A percentile compares a stretch with the other conserved stretches of the same genome.
These are phyloP conservation scores for Rhodotorula kratochvilovae DNA, from an alignment of 768 basidiomycete genomes.

Conservation along the genomic window DNA sequence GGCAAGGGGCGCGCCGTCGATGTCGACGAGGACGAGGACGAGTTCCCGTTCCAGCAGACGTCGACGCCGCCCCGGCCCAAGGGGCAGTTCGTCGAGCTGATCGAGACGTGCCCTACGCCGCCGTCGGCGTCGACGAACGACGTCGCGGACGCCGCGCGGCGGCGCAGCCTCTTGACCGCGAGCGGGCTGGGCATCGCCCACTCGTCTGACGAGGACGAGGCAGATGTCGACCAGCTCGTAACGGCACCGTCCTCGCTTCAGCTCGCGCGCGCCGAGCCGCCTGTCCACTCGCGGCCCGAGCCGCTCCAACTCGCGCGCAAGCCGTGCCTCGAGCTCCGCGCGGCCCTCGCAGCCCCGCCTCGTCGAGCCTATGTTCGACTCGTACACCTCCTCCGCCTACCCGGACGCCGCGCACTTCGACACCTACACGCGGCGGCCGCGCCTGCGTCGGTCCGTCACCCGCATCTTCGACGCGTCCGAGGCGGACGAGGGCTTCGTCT, in stretches of 20 bases:
- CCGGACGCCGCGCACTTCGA: slow-evolving; percentile 11
- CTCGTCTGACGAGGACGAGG: not conserved
- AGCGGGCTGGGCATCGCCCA: not conserved
- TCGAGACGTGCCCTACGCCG: slow-evolving; percentile 15
- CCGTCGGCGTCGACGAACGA: not conserved
- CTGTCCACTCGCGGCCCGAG: not conserved
- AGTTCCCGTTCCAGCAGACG: not conserved
- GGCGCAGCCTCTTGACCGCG: not conserved
- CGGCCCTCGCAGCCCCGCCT: not conserved
- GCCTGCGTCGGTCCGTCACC: not conserved
- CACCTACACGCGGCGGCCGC: slow-evolving; percentile 5
- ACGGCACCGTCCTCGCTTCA: not conserved
- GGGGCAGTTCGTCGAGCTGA: not conserved
- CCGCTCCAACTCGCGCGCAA: no score
- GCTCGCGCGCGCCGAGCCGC: not conserved
- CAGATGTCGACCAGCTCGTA: not conserved
- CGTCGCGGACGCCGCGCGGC: not conserved
- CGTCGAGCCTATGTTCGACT: not conserved
- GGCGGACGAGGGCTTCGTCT: not conserved
- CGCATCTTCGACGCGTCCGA: not conserved
- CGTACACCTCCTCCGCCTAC: not conserved
- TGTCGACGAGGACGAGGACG: not conserved
- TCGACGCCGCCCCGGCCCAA: not conserved
- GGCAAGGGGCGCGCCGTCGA: no score
- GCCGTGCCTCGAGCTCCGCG: no score